Evolutionary conservation across 129 eudicot genomes (phyloP), one percentile per base, ranked within the genome.

Genomic region (Sambucus nigra): DNA sequence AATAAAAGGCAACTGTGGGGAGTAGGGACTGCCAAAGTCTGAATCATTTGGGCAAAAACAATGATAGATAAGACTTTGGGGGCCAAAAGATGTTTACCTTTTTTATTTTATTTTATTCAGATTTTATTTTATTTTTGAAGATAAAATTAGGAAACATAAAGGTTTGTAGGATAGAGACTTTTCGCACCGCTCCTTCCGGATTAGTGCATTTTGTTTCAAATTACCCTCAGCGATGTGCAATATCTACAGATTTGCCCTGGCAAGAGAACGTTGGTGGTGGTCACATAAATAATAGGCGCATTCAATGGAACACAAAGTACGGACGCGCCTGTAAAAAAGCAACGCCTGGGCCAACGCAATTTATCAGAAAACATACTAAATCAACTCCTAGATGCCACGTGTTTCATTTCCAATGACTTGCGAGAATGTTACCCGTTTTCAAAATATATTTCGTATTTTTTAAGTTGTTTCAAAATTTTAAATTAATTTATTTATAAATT

Each of bases 1-100:
- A 29, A 28, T 14, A 16, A 53, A 50, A 26, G n/a, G 15, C 55
- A 50, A 25, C 55, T 50, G 31, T 50, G 8, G 35, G 5, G 35
- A 29, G 38, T 31, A 9, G 38, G 38, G 38, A 31, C 38, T 31
- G 5, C 3, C 8, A 47, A 47, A 47, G 27, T 16, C 8, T 10
- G 52, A 47, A 33, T 20, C 60, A 2, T 12, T 35, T 5, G 16
- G 25, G 25, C 1, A n/a, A 9, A 42, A 31, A 52, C 63, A 67
- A 63, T 71, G 63, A 63, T 67, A 38, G 44, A 17, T 4, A 26
- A 29, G 57, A 47, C 55, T 52, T 70, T 47, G 64, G 40, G 51
- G 58, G 66, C 54, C 25, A 67, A 60, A 71, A 63, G 62, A 57
- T 47, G 39, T 52, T 47, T 48, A n/a, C 69, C 68, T 77, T 68